phyloP scores from a whole-genome alignment of 164 flowering plant species.

The Vitis riparia region DNA sequence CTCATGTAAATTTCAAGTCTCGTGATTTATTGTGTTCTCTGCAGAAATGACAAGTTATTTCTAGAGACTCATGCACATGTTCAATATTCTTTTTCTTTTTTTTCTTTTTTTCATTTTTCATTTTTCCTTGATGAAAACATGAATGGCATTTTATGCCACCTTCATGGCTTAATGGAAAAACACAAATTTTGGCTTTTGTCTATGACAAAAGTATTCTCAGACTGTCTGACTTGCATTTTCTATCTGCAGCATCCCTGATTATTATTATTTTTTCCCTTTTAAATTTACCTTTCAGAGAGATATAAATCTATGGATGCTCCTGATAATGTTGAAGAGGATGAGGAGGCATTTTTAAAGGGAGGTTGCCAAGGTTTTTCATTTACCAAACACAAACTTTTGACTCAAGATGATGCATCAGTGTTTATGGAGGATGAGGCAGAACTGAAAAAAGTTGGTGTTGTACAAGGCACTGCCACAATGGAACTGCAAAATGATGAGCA shows the following conservation, averaged over 20 bases:
- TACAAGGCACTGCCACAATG: conserved; percentile 20
- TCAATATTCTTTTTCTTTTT: neutral
- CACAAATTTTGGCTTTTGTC: no score
- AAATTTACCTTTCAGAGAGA: conserved; percentile 47
- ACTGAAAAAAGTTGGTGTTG: conserved; percentile 24
- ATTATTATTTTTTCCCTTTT: neutral
- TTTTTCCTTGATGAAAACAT: no score
- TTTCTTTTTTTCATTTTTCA: neutral
- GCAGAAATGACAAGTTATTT: no score
- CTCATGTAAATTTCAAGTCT: neutral
- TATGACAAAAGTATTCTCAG: no score
- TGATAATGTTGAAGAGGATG: conserved; percentile 81
- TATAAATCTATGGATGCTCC: conserved; percentile 45
- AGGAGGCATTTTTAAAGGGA: conserved; percentile 64
- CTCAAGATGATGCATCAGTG: conserved; percentile 25
- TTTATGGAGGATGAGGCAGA: conserved; percentile 28
- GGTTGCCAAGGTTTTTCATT: conserved; percentile 31
- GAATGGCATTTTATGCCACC: no score
- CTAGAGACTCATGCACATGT: neutral
- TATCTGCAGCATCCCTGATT: neutral
- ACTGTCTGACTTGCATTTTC: no score
- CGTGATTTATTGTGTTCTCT: neutral
- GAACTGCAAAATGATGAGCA: conserved; percentile 23
- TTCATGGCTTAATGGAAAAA: no score
- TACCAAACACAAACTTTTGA: conserved; percentile 17